Percentiles rank a stretch among this genome's conserved stretches.
Conservation (phyloP, 257 asterid genomes). For the Primulina huaijiensis region DNA sequence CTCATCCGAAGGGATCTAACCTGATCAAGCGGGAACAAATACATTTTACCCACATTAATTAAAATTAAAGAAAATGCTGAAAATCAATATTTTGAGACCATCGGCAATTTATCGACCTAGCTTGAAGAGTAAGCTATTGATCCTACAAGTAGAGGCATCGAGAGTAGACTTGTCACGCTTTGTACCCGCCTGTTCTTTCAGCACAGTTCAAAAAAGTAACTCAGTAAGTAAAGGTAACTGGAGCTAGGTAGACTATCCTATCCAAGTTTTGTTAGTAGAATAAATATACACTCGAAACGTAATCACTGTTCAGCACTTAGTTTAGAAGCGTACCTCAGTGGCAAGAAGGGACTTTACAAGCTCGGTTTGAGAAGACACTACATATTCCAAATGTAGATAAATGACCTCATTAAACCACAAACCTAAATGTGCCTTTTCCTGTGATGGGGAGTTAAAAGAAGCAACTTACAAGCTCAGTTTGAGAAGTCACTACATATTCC, state of each 20-base stretch:
- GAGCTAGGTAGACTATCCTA: slow-evolving; percentile 4
- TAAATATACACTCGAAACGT: neutral
- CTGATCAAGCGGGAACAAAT: slow-evolving; percentile 36
- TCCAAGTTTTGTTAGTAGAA: neutral
- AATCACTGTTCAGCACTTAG: neutral
- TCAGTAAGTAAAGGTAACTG: slow-evolving; percentile 16
- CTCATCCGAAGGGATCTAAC: slow-evolving; percentile 84
- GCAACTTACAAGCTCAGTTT: too few species aligned
- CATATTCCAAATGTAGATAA: slow-evolving; percentile 20
- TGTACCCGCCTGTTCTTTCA: slow-evolving; percentile 59
- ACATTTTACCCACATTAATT: neutral
- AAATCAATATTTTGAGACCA: slow-evolving; percentile 2
- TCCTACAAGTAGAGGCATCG: slow-evolving; percentile 64
- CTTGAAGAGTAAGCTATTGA: slow-evolving; percentile 70
- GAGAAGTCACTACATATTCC: too few species aligned
- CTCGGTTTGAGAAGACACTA: slow-evolving; percentile 82
- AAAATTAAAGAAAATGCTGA: neutral
- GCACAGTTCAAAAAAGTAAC: slow-evolving; percentile 14
- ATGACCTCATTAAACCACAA: slow-evolving; percentile 22
- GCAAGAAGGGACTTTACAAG: slow-evolving; percentile 81
- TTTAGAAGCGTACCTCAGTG: slow-evolving; percentile 57
- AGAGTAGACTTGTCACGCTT: slow-evolving; percentile 66
- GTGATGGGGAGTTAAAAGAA: neutral
- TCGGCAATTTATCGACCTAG: slow-evolving; percentile 41
- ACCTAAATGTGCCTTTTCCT: neutral